phyloP scores from a whole-genome alignment of 208 protist genomes.

The Angomonas desouzai region DNA sequence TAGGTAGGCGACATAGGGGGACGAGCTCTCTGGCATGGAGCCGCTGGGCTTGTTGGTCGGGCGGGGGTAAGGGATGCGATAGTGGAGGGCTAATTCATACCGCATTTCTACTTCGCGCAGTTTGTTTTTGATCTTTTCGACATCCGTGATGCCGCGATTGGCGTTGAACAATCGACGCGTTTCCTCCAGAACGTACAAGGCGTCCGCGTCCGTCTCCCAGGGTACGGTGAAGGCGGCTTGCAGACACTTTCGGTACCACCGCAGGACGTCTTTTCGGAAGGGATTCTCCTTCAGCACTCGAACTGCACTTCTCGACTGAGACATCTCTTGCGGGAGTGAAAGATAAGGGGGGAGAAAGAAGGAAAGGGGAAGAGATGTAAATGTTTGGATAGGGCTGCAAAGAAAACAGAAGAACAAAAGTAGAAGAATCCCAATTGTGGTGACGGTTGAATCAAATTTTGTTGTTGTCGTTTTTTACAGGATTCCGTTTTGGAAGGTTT shows the following conservation, averaged over 20 bases:
- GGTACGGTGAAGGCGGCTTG: constrained; percentile 74
- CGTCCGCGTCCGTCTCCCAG: constrained; percentile 81
- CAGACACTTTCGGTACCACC: constrained; percentile 82
- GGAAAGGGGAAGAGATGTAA: background rate
- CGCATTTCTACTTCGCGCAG: constrained; percentile 88
- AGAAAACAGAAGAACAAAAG: constrained; percentile 6
- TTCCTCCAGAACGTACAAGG: constrained; percentile 83
- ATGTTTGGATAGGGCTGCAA: background rate
- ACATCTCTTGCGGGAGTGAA: background rate
- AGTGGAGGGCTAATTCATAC: constrained; percentile 83
- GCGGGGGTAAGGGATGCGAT: constrained; percentile 82
- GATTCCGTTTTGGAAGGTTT: constrained; percentile 91
- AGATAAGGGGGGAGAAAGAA: constrained; percentile 12
- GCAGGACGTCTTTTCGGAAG: constrained; percentile 56
- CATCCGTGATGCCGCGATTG: constrained; percentile 58
- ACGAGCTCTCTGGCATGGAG: constrained; percentile 68
- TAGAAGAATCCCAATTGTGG: too few relatives aligned
- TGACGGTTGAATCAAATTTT: too few relatives aligned
- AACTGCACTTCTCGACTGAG: constrained; percentile 11
- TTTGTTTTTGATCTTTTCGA: constrained; percentile 64
- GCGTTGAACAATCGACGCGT: constrained; percentile 67
- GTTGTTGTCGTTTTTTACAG: constrained; percentile 24
- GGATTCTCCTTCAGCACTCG: constrained; percentile 37
- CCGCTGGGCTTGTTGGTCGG: constrained; percentile 79
- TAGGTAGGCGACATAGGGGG: constrained; percentile 79